Evolutionary conservation across 116 monocot genomes (phyloP).

Genomic region (Iris pallida): DNA sequence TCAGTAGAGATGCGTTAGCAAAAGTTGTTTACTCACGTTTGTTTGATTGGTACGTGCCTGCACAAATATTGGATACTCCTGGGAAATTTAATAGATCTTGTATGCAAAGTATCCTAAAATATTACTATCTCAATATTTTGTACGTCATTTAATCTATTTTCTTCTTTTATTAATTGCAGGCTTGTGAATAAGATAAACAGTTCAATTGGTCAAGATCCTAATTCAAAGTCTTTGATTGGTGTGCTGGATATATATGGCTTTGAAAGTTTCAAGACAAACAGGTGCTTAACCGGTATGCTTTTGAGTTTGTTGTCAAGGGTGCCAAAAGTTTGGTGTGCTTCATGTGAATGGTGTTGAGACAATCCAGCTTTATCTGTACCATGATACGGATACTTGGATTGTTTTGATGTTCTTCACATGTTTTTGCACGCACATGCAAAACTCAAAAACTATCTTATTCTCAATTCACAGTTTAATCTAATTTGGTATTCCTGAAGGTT

Average conservation of each 20-base stretch:
- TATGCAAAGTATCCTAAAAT: not conserved
- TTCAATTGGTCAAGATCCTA: slow-evolving; percentile 90
- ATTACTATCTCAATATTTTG: not conserved
- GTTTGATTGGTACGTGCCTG: slow-evolving; percentile 57
- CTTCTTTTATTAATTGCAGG: slow-evolving; percentile 30
- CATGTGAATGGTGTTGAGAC: no score
- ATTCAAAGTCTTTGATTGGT: slow-evolving; percentile 68
- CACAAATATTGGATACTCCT: not conserved
- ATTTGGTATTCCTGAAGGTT: no score
- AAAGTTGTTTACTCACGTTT: slow-evolving; percentile 70
- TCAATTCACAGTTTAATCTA: no score
- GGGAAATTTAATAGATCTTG: not conserved
- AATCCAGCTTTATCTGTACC: no score
- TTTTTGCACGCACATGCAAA: no score
- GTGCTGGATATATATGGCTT: slow-evolving; percentile 94
- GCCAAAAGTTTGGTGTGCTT: not conserved
- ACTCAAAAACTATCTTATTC: no score
- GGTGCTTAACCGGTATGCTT: slow-evolving; percentile 45
- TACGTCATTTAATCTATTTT: not conserved
- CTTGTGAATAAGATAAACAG: slow-evolving; percentile 78
- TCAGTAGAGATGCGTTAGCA: slow-evolving; percentile 68
- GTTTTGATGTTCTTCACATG: no score
- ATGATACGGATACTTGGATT: no score
- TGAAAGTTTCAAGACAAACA: slow-evolving; percentile 88
- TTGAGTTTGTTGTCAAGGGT: slow-evolving; percentile 13